phyloP scores from a whole-genome alignment of 805 yeast species.

The Candida krabiensis region DNA sequence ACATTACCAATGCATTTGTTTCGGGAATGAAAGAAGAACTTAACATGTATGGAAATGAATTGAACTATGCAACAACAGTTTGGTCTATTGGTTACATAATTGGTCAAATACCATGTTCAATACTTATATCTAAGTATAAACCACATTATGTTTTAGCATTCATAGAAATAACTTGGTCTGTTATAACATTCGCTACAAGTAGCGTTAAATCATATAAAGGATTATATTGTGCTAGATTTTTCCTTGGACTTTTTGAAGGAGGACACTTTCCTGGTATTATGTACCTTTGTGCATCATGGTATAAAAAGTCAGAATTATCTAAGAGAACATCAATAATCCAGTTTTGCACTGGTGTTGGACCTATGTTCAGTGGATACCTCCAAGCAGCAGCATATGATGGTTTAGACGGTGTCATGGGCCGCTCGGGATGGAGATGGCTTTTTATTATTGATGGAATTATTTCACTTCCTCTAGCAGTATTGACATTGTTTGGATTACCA shows the following conservation, averaged over 20 bases:
- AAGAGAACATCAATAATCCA: constrained; percentile 62
- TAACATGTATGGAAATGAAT: constrained; percentile 14
- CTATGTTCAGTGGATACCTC: constrained; percentile 58
- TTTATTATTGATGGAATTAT: constrained; percentile 63
- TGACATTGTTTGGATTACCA: no score
- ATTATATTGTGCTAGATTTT: constrained; percentile 57
- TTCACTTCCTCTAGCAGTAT: no score
- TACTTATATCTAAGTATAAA: constrained; percentile 34
- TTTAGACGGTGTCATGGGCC: constrained; percentile 49
- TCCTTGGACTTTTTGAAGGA: constrained; percentile 59
- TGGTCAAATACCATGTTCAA: constrained; percentile 59
- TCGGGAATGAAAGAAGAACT: constrained; percentile 59
- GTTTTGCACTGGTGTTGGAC: constrained; percentile 61
- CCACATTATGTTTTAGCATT: constrained; percentile 57
- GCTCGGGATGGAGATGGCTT: constrained; percentile 68
- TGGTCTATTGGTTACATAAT: constrained; percentile 49
- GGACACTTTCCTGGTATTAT: constrained; percentile 42
- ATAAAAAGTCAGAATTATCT: constrained; percentile 52
- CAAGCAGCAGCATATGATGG: constrained; percentile 51
- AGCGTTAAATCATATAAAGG: constrained; percentile 44
- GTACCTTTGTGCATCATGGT: constrained; percentile 51
- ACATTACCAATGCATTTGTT: constrained; percentile 57
- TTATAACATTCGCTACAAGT: constrained; percentile 40
- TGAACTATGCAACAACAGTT: constrained; percentile 11
- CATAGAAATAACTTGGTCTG: constrained; percentile 58